phyloP scores from a whole-genome alignment of 1,139 yeast species.

The Scheffersomyces parashehatae region DNA sequence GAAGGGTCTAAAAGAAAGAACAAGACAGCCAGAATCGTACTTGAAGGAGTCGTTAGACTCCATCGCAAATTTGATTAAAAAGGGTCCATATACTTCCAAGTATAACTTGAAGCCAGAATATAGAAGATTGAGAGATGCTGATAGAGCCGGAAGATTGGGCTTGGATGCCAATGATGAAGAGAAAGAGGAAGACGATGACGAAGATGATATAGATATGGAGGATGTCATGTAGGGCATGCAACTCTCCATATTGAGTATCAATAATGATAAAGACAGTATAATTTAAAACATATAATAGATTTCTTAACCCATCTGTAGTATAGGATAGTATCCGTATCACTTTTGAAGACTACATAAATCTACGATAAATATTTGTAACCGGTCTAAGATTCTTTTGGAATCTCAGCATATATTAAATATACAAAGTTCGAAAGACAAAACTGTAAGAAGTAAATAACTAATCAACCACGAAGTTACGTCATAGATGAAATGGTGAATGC shows the following conservation, averaged over 20 bases:
- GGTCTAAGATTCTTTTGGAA: slow-evolving; percentile 8
- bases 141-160: slow-evolving; percentile 66
- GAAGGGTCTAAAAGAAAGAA: slow-evolving; percentile 90
- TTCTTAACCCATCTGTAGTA: background rate
- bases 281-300: background rate
- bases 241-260: background rate
- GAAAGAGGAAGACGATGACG: slow-evolving; percentile 49
- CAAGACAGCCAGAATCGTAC: slow-evolving; percentile 94
- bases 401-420: slow-evolving; percentile 13
- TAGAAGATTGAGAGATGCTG: slow-evolving; percentile 76
- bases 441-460: slow-evolving; percentile 1
- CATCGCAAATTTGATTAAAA: slow-evolving; percentile 85
- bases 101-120: slow-evolving; percentile 90
- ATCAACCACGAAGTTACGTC: too few relatives aligned
- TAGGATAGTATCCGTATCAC: background rate
- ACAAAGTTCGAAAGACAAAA: slow-evolving; percentile 11
- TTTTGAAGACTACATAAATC: background rate
- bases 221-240: slow-evolving; percentile 30
- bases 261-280: background rate
- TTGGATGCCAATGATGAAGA: slow-evolving; percentile 38
- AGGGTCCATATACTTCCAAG: slow-evolving; percentile 94
- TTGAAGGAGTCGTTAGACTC: slow-evolving; percentile 88
- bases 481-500: too few relatives aligned
- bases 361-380: slow-evolving; percentile 3
- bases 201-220: slow-evolving; percentile 50